Percentiles rank a stretch among this genome's conserved stretches.
phyloP scores from a whole-genome alignment of 805 yeast genomes.

The Metschnikowia peoriensis region DNA sequence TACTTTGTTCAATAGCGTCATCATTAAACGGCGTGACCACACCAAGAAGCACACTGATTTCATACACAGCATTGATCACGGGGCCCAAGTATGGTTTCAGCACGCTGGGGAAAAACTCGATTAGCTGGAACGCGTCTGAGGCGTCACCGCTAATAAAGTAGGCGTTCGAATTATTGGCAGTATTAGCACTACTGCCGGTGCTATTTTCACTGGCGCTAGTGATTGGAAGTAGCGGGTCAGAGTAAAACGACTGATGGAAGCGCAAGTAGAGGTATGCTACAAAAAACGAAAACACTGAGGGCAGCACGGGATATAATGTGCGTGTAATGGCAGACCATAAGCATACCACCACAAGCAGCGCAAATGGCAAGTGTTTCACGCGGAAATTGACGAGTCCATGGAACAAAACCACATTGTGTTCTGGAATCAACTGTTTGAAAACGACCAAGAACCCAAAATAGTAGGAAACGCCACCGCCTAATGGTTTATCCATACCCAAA shows the following conservation, averaged over 20 bases:
- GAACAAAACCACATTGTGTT: slow-evolving; percentile 50
- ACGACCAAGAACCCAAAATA: slow-evolving; percentile 56
- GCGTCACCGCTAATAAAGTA: slow-evolving; percentile 72
- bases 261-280: slow-evolving; percentile 76
- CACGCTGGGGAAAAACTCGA: slow-evolving; percentile 77
- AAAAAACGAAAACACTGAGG: slow-evolving; percentile 58
- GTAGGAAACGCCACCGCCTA: slow-evolving; percentile 52
- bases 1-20: slow-evolving; percentile 70
- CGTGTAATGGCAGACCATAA: slow-evolving; percentile 34
- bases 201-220: slow-evolving; percentile 31
- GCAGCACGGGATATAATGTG: slow-evolving; percentile 51
- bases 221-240: slow-evolving; percentile 54
- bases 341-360: slow-evolving; percentile 29
- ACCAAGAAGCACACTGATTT: slow-evolving; percentile 40
- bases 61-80: slow-evolving; percentile 42
- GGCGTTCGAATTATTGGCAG: not conserved
- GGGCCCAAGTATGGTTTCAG: slow-evolving; percentile 51
- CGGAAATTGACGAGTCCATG: slow-evolving; percentile 47
- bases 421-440: slow-evolving; percentile 57
- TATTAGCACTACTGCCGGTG: slow-evolving; percentile 8
- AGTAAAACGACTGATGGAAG: slow-evolving; percentile 61
- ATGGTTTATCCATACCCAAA: slow-evolving; percentile 41
- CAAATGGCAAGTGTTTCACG: slow-evolving; percentile 62
- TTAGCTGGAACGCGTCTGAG: slow-evolving; percentile 80
- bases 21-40: slow-evolving; percentile 62